These are phyloP conservation scores for Agrocybe praecox DNA, from an alignment of 768 basidiomycete species.

Conservation along the genomic window DNA sequence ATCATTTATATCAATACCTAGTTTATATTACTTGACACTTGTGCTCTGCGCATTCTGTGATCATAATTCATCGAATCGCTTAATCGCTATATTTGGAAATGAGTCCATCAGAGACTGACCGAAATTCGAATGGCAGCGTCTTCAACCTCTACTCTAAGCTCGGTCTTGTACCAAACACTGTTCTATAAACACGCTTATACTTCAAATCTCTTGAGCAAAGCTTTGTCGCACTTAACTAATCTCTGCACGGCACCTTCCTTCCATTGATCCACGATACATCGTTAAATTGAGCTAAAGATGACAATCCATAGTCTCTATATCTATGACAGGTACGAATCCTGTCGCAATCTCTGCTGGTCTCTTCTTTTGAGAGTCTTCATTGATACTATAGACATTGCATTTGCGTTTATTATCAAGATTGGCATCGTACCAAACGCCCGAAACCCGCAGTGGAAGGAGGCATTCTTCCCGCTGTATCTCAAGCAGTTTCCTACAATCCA, in stretches of 20 bases:
- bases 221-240: neutral
- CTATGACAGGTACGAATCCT: conserved; percentile 73
- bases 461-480: conserved; percentile 80
- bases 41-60: no score
- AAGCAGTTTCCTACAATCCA: conserved; percentile 51
- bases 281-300: conserved; percentile 45
- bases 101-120: no score
- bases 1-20: no score
- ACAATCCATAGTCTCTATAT: conserved; percentile 94
- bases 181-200: no score
- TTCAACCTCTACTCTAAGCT: no score
- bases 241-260: neutral
- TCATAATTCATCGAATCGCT: no score
- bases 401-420: conserved; percentile 95
- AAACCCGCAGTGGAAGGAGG: conserved; percentile 74
- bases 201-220: no score
- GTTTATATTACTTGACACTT: no score
- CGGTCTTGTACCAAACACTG: no score
- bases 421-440: conserved; percentile 80
- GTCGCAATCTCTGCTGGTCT: conserved; percentile 6
- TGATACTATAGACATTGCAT: conserved; percentile 71
- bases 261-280: neutral
- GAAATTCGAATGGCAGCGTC: no score
- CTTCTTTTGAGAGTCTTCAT: neutral
- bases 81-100: no score